These are phyloP conservation scores for Apiospora pterosperma DNA, from an alignment of 2,329 filamentous ascomycete genomes.

Conservation along the genomic window DNA sequence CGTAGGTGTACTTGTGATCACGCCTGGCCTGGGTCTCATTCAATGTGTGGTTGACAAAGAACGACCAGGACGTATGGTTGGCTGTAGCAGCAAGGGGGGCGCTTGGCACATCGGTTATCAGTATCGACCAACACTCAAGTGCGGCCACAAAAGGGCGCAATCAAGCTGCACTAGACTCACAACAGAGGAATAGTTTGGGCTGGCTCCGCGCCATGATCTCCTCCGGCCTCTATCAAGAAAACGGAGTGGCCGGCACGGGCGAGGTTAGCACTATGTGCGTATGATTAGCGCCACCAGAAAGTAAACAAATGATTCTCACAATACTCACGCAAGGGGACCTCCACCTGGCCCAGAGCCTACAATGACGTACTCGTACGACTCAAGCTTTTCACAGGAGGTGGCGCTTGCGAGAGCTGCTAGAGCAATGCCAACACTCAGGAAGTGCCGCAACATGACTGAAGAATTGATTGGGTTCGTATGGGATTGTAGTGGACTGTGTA, in stretches of 20 bases:
- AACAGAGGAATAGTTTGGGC: too few relatives aligned
- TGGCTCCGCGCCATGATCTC: conserved; percentile 38
- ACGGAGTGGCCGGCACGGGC: conserved; percentile 48
- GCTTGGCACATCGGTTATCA: conserved; percentile 18
- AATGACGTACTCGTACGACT: conserved; percentile 33
- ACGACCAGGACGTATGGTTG: conserved; percentile 45
- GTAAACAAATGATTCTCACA: too few relatives aligned
- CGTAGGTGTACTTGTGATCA: conserved; percentile 16
- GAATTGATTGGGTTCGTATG: too few relatives aligned
- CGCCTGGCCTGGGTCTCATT: conserved; percentile 46
- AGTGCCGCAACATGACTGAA: too few relatives aligned
- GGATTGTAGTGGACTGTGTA: too few relatives aligned
- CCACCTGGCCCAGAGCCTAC: conserved; percentile 50
- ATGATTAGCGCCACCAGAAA: too few relatives aligned
- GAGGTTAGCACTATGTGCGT: too few relatives aligned
- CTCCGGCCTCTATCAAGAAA: conserved; percentile 49
- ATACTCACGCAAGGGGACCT: conserved; percentile 45
- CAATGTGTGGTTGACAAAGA: conserved; percentile 50
- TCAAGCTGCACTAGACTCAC: too few relatives aligned
- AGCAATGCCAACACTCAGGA: too few relatives aligned
- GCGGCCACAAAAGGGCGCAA: too few relatives aligned
- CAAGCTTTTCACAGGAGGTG: too few relatives aligned
- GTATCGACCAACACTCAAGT: conserved; percentile 53
- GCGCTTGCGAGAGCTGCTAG: too few relatives aligned
- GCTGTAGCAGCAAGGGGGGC: conserved; percentile 33